phyloP scores from a whole-genome alignment of 106 monocot species.

The Gastrodia elata region DNA sequence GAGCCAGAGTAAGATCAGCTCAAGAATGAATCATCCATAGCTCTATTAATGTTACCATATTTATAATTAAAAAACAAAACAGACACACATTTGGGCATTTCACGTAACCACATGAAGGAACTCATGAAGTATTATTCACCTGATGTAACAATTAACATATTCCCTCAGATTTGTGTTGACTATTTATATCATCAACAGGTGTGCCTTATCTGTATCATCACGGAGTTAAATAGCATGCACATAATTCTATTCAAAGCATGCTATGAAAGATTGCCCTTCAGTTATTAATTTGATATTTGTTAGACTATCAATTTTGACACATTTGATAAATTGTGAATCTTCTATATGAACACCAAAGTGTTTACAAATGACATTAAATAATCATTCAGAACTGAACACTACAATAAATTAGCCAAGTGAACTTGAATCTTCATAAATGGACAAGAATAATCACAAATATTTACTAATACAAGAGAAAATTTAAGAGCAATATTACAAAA shows the following conservation, averaged over 20 bases:
- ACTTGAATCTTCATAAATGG: background rate
- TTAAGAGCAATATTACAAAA: slow-evolving; percentile 4
- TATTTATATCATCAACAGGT: background rate
- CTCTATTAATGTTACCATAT: background rate
- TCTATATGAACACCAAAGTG: background rate
- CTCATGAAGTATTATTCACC: background rate
- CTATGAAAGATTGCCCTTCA: background rate
- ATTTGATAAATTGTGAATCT: background rate
- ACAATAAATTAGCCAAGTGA: background rate
- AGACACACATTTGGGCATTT: background rate
- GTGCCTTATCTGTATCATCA: background rate
- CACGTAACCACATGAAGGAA: background rate
- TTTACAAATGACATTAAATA: background rate
- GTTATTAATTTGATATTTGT: background rate
- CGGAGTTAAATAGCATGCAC: background rate
- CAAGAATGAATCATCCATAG: no score
- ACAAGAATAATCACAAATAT: background rate
- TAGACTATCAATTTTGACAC: background rate
- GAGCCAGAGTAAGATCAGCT: no score
- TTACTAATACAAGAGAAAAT: background rate
- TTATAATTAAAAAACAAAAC: background rate
- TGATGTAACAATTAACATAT: background rate
- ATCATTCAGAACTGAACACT: background rate
- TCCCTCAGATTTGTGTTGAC: background rate
- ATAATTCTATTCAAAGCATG: background rate